Evolutionary conservation across 2,329 filamentous ascomycete genomes (phyloP), one percentile per base, ranked within the genome.

Genomic region (Colletotrichum zoysiae): DNA sequence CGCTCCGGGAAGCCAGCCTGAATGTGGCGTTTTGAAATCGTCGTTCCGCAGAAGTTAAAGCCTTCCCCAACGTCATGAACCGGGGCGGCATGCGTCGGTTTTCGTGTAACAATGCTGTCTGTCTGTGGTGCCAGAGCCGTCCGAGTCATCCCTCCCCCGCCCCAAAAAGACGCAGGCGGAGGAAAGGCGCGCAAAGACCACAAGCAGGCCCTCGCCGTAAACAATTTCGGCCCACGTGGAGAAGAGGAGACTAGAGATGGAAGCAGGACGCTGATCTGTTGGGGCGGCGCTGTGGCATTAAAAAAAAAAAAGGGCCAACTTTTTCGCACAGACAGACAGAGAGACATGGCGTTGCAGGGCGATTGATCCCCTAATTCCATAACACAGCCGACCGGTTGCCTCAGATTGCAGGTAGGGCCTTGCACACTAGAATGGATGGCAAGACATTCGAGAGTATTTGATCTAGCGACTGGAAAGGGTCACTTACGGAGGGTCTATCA

Each of bases 161-260:
- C 30, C 3, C 3, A 2, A 33, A 30, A 33, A 50, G 26, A 33
- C 14, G 50, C 26, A 26, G 20, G 6, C 50, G 48, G 26, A n/a
- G 65, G 26, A 38, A 11, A 46, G 38, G 58, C n/a, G 65, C 58
- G 69, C 58, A 68, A 51, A 70, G 65, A 44, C 59, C 66, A 40
- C 65, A 51, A 40, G 20, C 23, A 42, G 70, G 51, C 57, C 67
- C 42, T 11, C 26, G 20, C 42, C 48, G 33, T 46, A 33, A 57
- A 26, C 40, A 70, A 62, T 62, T 70, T 62, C 67, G 50, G 63
- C 30, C 70, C 46, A 70, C 60, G 55, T 65, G 55, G 65, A 60
- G 59, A 61, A 11, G 55, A 48, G 18, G 46, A 38, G 26, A 42
- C 44, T n/a, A 33, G 38, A 20, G 16, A n/a, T 55, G 33, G 65